A percentile compares a stretch with the other conserved stretches of the same genome.
Evolutionary conservation across 805 yeast genomes (phyloP).

Genomic region (Ogataea wickerhamii): DNA sequence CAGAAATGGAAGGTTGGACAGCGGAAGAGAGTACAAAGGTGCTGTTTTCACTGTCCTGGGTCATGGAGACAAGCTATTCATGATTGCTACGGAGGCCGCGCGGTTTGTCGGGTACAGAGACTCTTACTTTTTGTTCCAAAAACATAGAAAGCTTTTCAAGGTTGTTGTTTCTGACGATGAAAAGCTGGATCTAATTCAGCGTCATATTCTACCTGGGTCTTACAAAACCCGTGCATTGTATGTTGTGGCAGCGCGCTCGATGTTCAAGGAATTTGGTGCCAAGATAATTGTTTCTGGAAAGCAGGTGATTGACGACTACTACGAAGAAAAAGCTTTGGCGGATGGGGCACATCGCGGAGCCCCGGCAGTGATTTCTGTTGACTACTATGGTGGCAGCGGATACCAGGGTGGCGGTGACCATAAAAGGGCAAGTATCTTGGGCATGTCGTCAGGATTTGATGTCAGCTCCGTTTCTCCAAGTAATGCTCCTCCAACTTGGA

Average conservation of each 20-base stretch:
- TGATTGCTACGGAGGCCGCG: slow-evolving; percentile 96
- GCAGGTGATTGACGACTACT: slow-evolving; percentile 82
- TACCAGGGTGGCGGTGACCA: slow-evolving; percentile 17
- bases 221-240: slow-evolving; percentile 89
- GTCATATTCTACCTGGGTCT: slow-evolving; percentile 81
- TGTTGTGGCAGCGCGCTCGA: slow-evolving; percentile 84
- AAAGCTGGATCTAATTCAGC: slow-evolving; percentile 75
- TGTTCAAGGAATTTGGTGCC: slow-evolving; percentile 90
- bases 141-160: slow-evolving; percentile 73
- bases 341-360: slow-evolving; percentile 70
- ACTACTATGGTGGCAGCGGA: slow-evolving; percentile 10
- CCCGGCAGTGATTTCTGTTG: slow-evolving; percentile 31
- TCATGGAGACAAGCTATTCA: slow-evolving; percentile 69
- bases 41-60: slow-evolving; percentile 62
- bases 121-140: slow-evolving; percentile 83
- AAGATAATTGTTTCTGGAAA: slow-evolving; percentile 75
- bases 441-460: slow-evolving; percentile 31
- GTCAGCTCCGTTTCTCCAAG: slow-evolving; percentile 33
- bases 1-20: slow-evolving; percentile 60
- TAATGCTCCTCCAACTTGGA: slow-evolving; percentile 62
- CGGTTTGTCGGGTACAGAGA: slow-evolving; percentile 92
- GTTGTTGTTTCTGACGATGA: slow-evolving; percentile 71
- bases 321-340: slow-evolving; percentile 56
- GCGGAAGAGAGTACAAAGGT: slow-evolving; percentile 71
- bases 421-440: slow-evolving; percentile 18